Evolutionary conservation across 2,329 filamentous ascomycete genomes (phyloP), one percentile per base, ranked within the genome.

Genomic region (Gnomoniopsis sp.): DNA sequence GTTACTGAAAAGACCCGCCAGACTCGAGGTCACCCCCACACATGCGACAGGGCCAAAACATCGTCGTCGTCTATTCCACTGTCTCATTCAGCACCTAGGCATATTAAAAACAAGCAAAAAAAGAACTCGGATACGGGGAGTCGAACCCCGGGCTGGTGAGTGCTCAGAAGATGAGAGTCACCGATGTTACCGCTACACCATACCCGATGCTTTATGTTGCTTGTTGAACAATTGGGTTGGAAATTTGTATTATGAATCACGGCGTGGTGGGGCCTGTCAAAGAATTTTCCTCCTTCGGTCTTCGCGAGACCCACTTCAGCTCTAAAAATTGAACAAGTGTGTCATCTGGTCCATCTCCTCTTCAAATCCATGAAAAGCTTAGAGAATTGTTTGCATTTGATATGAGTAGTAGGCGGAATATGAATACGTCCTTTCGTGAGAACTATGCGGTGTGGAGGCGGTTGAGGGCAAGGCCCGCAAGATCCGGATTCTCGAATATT

Each of bases 111-210:
- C 15, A 17, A 2, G 41, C 41, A 34, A 36, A 30, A 34, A 33
- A 38, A 30, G n/a, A 49, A 58, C 58, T 60, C 58, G 58, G 58
- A 58, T 50, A 60, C 58, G 58, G 58, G 54, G 58, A 60, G 53
- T 60, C 58, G 58, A 60, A 60, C 58, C 58, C 58, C 58, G 58
- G 53, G 58, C 58, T 57, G 44, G 51, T 57, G 58, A 60, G 58
- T 41, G 21, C 30, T 56, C 14, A 41, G 19, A 52, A 14, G 34
- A 46, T 58, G 58, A 60, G 58, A 60, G 58, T 60, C 55, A 57
- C 51, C 48, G 49, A 60, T 60, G 58, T 60, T 60, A 60, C 58
- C 58, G 52, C 49, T 60, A 60, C 58, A 60, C 58, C 58, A 58
- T 60, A 60, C 53, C 58, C 58, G 58, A 60, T 49, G 44, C 19